phyloP scores from a whole-genome alignment of 169 alveolate genomes.

The Babesia sp. region DNA sequence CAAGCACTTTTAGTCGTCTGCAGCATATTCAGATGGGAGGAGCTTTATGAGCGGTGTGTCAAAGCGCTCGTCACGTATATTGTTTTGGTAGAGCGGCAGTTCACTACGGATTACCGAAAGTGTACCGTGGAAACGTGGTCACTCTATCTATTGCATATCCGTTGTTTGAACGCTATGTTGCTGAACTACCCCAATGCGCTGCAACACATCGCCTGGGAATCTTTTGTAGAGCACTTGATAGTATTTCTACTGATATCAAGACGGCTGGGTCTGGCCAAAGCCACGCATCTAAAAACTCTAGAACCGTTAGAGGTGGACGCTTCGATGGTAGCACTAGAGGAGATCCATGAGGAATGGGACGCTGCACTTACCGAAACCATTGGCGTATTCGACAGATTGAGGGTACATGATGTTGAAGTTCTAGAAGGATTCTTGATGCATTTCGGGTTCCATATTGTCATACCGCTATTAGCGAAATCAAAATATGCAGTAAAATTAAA shows the following conservation, averaged over 20 bases:
- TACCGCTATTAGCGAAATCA: constrained; percentile 21
- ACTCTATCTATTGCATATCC: constrained; percentile 16
- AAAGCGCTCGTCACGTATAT: background rate
- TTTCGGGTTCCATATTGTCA: constrained; percentile 24
- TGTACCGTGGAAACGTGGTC: constrained; percentile 15
- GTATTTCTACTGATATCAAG: constrained; percentile 2
- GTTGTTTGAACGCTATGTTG: constrained; percentile 13
- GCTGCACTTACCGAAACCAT: constrained; percentile 7
- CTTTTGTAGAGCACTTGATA: constrained; percentile 13
- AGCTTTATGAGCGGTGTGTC: constrained; percentile 8
- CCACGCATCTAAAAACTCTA: constrained; percentile 1
- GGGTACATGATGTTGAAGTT: constrained; percentile 17
- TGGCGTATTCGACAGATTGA: constrained; percentile 15
- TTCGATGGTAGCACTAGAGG: background rate
- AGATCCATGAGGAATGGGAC: constrained; percentile 22
- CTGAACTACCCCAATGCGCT: constrained; percentile 18
- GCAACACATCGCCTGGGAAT: constrained; percentile 12
- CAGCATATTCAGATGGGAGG: constrained; percentile 7
- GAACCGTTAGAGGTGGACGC: constrained; percentile 12
- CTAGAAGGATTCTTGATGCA: constrained; percentile 12
- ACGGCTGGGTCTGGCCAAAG: constrained; percentile 3
- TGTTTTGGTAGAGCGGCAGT: background rate
- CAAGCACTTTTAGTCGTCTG: constrained; percentile 23
- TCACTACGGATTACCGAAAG: background rate
- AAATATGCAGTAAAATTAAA: no score